A percentile compares a stretch with the other conserved stretches of the same genome.
Conservation (phyloP, 2,329 filamentous ascomycete species). For the Fusarium nelsonii region DNA sequence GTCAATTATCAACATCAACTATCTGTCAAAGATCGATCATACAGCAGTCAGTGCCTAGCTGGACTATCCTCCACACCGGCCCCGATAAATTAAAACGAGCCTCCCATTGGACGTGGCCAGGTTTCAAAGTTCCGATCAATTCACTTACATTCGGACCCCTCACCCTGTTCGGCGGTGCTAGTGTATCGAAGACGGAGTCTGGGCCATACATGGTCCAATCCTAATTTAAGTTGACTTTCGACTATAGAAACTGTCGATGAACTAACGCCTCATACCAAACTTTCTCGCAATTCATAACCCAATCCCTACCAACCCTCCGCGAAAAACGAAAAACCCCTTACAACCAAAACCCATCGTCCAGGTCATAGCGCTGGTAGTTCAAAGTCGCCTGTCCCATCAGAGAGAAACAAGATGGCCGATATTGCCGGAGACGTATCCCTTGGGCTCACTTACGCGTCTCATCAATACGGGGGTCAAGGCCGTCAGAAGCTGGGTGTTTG, state of each 20-base stretch:
- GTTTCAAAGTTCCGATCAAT: conserved; percentile 12
- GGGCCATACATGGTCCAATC: conserved; percentile 3
- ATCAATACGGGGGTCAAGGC: conserved; percentile 55
- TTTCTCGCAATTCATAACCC: conserved; percentile 21
- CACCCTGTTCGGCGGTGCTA: conserved; percentile 1
- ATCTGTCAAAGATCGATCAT: conserved; percentile 4
- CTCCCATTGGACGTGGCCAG: conserved; percentile 36
- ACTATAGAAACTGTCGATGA: conserved; percentile 2
- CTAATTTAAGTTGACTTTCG: conserved; percentile 13
- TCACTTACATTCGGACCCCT: conserved; percentile 5
- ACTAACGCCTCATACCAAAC: conserved; percentile 20
- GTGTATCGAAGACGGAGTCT: conserved; percentile 7
- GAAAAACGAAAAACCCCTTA: background rate
- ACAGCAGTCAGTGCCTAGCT: background rate
- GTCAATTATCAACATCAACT: conserved; percentile 3
- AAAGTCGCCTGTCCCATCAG: conserved; percentile 5
- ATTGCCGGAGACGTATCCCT: conserved; percentile 33
- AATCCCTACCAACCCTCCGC: conserved; percentile 15
- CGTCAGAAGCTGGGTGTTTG: conserved; percentile 63
- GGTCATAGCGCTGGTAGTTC: conserved; percentile 27
- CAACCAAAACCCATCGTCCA: conserved; percentile 8
- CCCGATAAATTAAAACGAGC: conserved; percentile 25
- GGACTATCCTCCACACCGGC: background rate
- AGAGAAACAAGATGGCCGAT: conserved; percentile 38
- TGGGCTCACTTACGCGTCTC: conserved; percentile 51